Evolutionary conservation across 345 rosid species (phyloP), one percentile per base, ranked within the genome.

Genomic region (Aquilaria yunnanensis): DNA sequence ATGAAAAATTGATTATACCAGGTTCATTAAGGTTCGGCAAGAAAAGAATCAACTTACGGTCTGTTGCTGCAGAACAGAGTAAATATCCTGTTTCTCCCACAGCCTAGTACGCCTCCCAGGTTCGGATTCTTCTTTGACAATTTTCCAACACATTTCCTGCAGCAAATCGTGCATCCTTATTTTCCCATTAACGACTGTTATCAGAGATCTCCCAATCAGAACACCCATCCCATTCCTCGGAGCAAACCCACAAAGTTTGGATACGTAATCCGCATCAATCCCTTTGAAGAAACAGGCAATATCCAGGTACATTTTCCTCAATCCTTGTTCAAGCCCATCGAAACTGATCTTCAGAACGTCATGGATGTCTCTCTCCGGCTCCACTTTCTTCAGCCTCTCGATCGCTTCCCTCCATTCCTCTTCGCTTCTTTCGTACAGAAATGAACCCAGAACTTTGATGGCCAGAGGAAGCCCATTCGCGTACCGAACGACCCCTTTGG

Each of bases 151-250:
- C 69, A 74, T 74, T 57, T 65, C 78, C 68, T 65, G 71, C 33
- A 74, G 41, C 50, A 77, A 67, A 29, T 70, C 59, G 62, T 77
- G 76, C 62, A 68, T 74, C 51, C 47, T 23, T 23, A 23, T 23
- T 23, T 23, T 23, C 23, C 23, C 23, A 23, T 23, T 23, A 51
- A 47, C 13, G 3, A 4, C 0, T 3, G 6, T 63, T 29, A 71
- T 10, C 1, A 71, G 66, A 47, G 66, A 60, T 47, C 50, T 71
- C 51, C 16, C 46, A 7, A 48, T 46, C 1, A 61, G 75, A 55
- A 14, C 32, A 12, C 48, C 14, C 0, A 66, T 49, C 51, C 50
- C 72, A 23, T 7, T 49, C 1, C 30, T 29, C 0, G 34, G 2
- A 8, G 5, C 48, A 52, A 55, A 50, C 0, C 43, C 43, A 1